Base-by-base conservation (phyloP, 306 rosid species). In the Abrus precatorius region DNA sequence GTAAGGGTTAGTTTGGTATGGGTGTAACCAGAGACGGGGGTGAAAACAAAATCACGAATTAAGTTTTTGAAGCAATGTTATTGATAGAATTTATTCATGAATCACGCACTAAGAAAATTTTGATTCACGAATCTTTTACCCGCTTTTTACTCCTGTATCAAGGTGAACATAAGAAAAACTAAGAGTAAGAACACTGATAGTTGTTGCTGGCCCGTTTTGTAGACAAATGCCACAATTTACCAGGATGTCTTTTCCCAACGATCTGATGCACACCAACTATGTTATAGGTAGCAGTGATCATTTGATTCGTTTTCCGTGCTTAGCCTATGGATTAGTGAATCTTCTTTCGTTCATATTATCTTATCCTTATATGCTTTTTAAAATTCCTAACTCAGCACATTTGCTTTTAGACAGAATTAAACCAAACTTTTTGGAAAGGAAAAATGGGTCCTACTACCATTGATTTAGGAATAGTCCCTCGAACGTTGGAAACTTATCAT, bases 211-310 rank as follows among this genome's bases (percentile, higher is more conserved):
- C 20, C 47, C 41, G n/a, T 89, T 80, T 60, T 70, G 54, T 92
- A 95, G 99, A 86, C 92, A 79, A 95, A 95, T 83, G 89, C 97
- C 2, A 14, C 93, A 45, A 92, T 95, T 85, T 95, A 85, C 85
- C 97, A 93, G 84, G 99, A 93, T 72, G 97, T 95, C 57, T 92
- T 95, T 83, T 87, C 93, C 99, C 5, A 95, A 89, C 60, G 97
- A 95, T 88, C 88, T 93, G 64, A 87, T 95, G 82, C 94, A 88
- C 83, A 84, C 91, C 77, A 95, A 20, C 20, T 20, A 20, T 20
- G 99, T 98, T 93, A 84, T 12, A 69, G 41, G 44, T 30, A 67
- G 29, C 29, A 10, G 52, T 49, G 56, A 68, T 64, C 38, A 7
- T 7, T 54, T 70, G 52, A 30, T 20, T 20, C 20, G 20, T 20